Evolutionary conservation across 495 filamentous ascomycete genomes (phyloP).

Genomic region (Aspergillus asperescens): DNA sequence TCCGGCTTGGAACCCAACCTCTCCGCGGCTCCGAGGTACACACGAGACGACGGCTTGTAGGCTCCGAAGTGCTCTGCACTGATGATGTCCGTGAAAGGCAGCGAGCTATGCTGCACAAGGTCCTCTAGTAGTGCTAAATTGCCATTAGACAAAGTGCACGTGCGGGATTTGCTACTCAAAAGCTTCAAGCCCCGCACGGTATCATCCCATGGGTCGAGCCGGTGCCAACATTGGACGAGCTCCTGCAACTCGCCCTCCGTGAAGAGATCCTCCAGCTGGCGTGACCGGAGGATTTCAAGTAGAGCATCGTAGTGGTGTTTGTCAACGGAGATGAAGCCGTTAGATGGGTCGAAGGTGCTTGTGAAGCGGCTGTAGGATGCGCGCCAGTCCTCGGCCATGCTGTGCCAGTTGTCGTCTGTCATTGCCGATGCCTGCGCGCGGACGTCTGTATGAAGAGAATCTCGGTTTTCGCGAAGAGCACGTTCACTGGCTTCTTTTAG

Average conservation of each 20-base stretch:
- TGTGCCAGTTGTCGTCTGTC: constrained; percentile 52
- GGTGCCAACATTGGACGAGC: constrained; percentile 64
- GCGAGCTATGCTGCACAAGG: constrained; percentile 47
- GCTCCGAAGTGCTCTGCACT: constrained; percentile 67
- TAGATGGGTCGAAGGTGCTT: constrained; percentile 35
- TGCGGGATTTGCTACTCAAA: constrained; percentile 52
- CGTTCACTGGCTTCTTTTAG: constrained; percentile 36
- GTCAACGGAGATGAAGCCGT: constrained; percentile 56
- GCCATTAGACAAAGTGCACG: constrained; percentile 68
- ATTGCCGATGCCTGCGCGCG: constrained; percentile 46
- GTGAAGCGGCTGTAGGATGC: constrained; percentile 58
- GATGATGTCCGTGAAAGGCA: constrained; percentile 58
- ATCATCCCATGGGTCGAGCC: constrained; percentile 65
- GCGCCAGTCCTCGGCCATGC: constrained; percentile 65
- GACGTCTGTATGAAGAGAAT: constrained; percentile 42
- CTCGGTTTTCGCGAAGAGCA: constrained; percentile 38
- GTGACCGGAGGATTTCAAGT: constrained; percentile 47
- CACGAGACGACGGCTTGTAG: constrained; percentile 67
- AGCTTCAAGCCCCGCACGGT: constrained; percentile 49
- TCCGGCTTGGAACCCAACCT: constrained; percentile 50
- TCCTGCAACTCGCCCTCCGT: constrained; percentile 49
- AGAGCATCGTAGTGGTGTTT: constrained; percentile 63
- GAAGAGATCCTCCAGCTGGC: constrained; percentile 54
- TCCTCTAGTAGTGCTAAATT: constrained; percentile 64
- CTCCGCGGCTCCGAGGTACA: constrained; percentile 62